These are phyloP conservation scores for Mycena vitilis DNA, from an alignment of 768 basidiomycete species.

Conservation along the genomic window DNA sequence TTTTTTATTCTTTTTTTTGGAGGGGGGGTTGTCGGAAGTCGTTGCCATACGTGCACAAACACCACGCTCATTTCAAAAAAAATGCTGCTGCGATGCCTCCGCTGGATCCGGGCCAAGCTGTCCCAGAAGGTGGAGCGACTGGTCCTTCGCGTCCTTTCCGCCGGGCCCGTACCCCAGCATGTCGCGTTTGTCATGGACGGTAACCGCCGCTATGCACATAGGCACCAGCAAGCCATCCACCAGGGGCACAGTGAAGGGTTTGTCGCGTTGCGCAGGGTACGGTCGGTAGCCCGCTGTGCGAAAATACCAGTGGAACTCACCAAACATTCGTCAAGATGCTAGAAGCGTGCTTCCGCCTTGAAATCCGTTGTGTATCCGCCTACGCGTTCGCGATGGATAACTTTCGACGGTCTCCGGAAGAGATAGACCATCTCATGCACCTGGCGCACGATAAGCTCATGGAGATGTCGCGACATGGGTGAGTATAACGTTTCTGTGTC, in stretches of 20 bases:
- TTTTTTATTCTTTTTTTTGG: too few relatives aligned
- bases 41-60: neutral
- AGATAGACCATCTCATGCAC: constrained; percentile 90
- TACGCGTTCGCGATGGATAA: constrained; percentile 99
- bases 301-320: constrained; percentile 8
- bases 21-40: neutral
- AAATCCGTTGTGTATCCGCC: constrained; percentile 87
- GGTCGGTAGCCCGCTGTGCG: constrained; percentile 41
- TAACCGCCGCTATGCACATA: constrained; percentile 89
- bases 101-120: constrained; percentile 45
- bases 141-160: constrained; percentile 74
- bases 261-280: constrained; percentile 78
- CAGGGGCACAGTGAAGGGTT: constrained; percentile 92
- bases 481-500: constrained; percentile 41
- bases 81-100: constrained; percentile 32
- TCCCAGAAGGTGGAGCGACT: constrained; percentile 53
- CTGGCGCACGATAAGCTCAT: constrained; percentile 81
- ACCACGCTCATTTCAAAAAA: neutral
- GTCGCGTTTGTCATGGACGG: constrained; percentile 99
- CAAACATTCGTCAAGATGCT: constrained; percentile 67
- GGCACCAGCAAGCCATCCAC: constrained; percentile 68
- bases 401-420: constrained; percentile 87
- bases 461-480: constrained; percentile 88
- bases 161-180: constrained; percentile 90
- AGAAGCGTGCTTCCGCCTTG: constrained; percentile 85